Evolutionary conservation across 129 eudicot genomes (phyloP).

Genomic region (Scalesia atractyloides): DNA sequence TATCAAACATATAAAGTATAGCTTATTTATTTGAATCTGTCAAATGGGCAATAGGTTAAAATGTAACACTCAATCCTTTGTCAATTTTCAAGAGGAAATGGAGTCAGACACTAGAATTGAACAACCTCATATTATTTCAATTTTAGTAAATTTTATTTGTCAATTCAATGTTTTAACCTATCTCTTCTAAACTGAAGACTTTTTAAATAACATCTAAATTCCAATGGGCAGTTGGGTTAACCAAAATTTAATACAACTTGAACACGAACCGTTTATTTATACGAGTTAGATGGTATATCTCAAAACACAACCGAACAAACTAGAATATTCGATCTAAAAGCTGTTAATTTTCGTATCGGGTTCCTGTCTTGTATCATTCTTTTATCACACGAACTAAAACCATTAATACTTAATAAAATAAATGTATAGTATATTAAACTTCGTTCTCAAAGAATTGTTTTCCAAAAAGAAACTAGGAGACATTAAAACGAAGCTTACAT

Average conservation of each 20-base stretch:
- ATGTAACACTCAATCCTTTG: neutral
- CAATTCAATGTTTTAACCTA: neutral
- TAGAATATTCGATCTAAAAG: neutral
- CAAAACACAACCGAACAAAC: neutral
- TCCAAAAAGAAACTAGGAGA: neutral
- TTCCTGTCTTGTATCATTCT: neutral
- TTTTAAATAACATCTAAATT: neutral
- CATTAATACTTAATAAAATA: neutral
- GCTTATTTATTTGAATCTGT: no score
- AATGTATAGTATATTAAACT: neutral
- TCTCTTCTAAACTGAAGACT: neutral
- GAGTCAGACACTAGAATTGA: neutral
- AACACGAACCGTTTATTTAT: neutral
- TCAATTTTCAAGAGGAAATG: neutral
- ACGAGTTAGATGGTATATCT: neutral
- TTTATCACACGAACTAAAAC: neutral
- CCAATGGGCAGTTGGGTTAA: neutral
- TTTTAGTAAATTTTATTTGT: neutral
- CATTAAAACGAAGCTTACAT: neutral
- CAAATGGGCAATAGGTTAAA: neutral
- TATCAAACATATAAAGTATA: no score
- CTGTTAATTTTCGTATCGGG: neutral
- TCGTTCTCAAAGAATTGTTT: neutral
- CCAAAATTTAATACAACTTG: neutral
- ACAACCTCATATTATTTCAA: neutral